Base-by-base conservation (phyloP, 129 eudicot species). In the Centaurea solstitialis region DNA sequence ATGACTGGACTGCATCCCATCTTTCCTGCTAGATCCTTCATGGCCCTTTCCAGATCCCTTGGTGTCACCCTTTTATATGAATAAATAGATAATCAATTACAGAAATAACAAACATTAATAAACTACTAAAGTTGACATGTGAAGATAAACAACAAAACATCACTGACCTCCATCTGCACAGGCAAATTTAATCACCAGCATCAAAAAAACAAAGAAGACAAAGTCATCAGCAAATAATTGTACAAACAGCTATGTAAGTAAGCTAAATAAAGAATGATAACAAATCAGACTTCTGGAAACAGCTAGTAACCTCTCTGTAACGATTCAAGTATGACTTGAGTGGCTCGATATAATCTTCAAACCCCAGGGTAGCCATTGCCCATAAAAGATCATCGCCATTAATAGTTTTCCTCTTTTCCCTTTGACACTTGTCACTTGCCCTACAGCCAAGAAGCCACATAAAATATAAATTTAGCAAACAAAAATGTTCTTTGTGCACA, bases 391-490 rank as follows among this genome's bases (percentile, higher is more conserved):
- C 97, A 78, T 90, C 97, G 38, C 97, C 97, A 70, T 93, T 93
- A 38, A 93, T 85, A 7, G 96, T 93, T 87, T 90, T 93, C 85
- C 97, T 88, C 82, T 93, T 93, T 87, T 93, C 97, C 59, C 91
- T 93, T 89, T 84, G 96, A 84, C 96, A 93, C 83, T 93, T 93
- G 77, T 93, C 97, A 47, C 97, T 93, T 61, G 97, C 97, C 87
- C 97, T 93, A 20, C 24, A 86, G 28, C 76, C 76, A 45, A 75
- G 7, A 12, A 38, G 59, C 35, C 40, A 6, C 1, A 76, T 12
- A 35, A 13, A 43, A 21, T 26, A 38, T 3, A 13, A 43, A 11
- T n/a, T 12, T 24, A 18, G 75, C 64, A 79, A 53, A 8, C 50
- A 17, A 59, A 79, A 10, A 45, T 47, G 7, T 73, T 9, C 12